phyloP scores from a whole-genome alignment of 495 filamentous ascomycete species.

The Penicilliopsis zonata region DNA sequence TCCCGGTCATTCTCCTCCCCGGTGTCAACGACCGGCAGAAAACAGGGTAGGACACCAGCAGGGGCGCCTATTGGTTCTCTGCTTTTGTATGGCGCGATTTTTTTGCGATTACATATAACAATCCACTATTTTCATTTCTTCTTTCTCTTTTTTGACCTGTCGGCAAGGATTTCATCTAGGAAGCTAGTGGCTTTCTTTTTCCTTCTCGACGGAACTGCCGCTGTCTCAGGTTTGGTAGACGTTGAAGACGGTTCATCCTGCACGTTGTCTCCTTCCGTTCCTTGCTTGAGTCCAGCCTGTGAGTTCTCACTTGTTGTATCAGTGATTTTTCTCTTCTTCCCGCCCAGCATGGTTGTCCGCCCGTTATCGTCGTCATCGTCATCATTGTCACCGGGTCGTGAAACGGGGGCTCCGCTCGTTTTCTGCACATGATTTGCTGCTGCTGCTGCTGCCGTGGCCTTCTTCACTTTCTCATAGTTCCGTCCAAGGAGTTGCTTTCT shows the following conservation, averaged over 20 bases:
- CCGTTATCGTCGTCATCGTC: conserved; percentile 50
- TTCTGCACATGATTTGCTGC: background rate
- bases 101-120: too few species aligned
- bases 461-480: conserved; percentile 31
- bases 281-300: background rate
- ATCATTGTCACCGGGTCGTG: conserved; percentile 22
- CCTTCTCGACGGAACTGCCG: conserved; percentile 11
- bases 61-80: too few species aligned
- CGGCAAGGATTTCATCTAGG: conserved; percentile 37
- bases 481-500: conserved; percentile 36
- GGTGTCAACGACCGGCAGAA: too few species aligned
- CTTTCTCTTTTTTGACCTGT: conserved; percentile 41
- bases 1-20: too few species aligned
- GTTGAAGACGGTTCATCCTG: too few species aligned
- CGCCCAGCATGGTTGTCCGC: conserved; percentile 41
- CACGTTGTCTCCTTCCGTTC: too few species aligned
- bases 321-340: conserved; percentile 16
- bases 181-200: conserved; percentile 34
- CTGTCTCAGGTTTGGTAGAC: conserved; percentile 4
- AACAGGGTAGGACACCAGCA: too few species aligned
- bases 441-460: conserved; percentile 9
- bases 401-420: conserved; percentile 1
- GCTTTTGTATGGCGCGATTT: too few species aligned
- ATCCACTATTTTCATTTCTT: conserved; percentile 31
- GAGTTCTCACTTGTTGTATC: background rate